A percentile compares a stretch with the other conserved stretches of the same genome.
Conservation (phyloP, 1,284 basidiomycete genomes). For the Uromyces viciae-fabae region DNA sequence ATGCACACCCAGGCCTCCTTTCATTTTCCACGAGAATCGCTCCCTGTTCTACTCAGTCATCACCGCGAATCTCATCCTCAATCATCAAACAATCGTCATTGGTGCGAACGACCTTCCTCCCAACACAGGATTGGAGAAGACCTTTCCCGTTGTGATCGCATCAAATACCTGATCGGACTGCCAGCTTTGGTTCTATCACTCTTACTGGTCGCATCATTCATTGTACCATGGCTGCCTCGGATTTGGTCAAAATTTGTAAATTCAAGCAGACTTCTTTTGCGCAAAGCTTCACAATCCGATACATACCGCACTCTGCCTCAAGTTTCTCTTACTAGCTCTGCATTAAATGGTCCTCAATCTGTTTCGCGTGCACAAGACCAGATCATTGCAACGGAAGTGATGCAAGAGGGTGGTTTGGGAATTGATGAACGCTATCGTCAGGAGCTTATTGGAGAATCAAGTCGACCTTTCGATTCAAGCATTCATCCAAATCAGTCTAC, state of each 20-base stretch:
- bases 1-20: too few relatives aligned
- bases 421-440: slow-evolving; percentile 11
- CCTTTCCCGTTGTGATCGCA: slow-evolving; percentile 46
- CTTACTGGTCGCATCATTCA: slow-evolving; percentile 11
- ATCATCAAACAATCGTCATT: too few relatives aligned
- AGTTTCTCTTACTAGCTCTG: background rate
- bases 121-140: too few relatives aligned
- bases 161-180: slow-evolving; percentile 46
- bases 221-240: slow-evolving; percentile 10
- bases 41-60: too few relatives aligned
- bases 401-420: slow-evolving; percentile 26
- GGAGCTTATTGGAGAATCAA: background rate
- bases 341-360: background rate
- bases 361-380: slow-evolving; percentile 18
- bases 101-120: too few relatives aligned
- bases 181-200: slow-evolving; percentile 47
- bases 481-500: background rate
- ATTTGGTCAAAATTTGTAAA: background rate
- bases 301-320: background rate
- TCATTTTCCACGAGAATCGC: too few relatives aligned
- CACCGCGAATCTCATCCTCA: too few relatives aligned
- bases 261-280: background rate
- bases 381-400: slow-evolving; percentile 14
- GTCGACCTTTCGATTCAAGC: background rate
- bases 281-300: background rate